Conservation (phyloP, 345 rosid species). For the Raphanus raphanistrum region DNA sequence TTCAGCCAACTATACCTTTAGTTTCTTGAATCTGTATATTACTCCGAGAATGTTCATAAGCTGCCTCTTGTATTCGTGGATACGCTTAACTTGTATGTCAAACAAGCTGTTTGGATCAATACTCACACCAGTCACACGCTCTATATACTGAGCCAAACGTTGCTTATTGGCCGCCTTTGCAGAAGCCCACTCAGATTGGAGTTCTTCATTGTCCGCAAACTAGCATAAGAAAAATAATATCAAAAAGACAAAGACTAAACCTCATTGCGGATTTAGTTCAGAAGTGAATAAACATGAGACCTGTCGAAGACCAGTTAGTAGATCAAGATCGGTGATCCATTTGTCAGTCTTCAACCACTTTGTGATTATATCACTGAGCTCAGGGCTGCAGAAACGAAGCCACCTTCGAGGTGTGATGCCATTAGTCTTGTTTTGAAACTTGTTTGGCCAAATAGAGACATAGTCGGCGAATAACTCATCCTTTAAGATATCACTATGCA, state of each 20-base stretch:
- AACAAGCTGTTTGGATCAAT: slow-evolving; percentile 81
- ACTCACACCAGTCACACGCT: slow-evolving; percentile 73
- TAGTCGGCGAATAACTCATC: slow-evolving; percentile 87
- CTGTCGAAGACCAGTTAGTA: slow-evolving; percentile 76
- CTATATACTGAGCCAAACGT: slow-evolving; percentile 71
- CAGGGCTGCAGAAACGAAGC: slow-evolving; percentile 95
- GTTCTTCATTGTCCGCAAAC: slow-evolving; percentile 73
- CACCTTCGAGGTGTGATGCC: slow-evolving; percentile 98
- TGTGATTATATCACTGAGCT: slow-evolving; percentile 88
- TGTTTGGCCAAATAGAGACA: slow-evolving; percentile 88
- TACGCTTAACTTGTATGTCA: slow-evolving; percentile 98
- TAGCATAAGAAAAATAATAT: slow-evolving; percentile 44
- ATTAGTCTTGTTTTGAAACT: slow-evolving; percentile 94
- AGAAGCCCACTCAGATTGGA: slow-evolving; percentile 90
- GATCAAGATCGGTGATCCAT: slow-evolving; percentile 89
- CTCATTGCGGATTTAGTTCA: slow-evolving; percentile 6
- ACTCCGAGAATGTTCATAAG: slow-evolving; percentile 87
- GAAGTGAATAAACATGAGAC: slow-evolving; percentile 43
- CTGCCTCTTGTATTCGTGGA: slow-evolving; percentile 97
- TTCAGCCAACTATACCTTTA: slow-evolving; percentile 61
- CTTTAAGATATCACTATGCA: slow-evolving; percentile 93
- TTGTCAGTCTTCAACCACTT: slow-evolving; percentile 87
- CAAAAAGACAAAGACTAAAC: slow-evolving; percentile 11
- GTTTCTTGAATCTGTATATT: slow-evolving; percentile 81
- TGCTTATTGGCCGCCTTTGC: slow-evolving; percentile 89